Evolutionary conservation across 345 rosid genomes (phyloP), one percentile per base, ranked within the genome.

Genomic region (Salix exigua): DNA sequence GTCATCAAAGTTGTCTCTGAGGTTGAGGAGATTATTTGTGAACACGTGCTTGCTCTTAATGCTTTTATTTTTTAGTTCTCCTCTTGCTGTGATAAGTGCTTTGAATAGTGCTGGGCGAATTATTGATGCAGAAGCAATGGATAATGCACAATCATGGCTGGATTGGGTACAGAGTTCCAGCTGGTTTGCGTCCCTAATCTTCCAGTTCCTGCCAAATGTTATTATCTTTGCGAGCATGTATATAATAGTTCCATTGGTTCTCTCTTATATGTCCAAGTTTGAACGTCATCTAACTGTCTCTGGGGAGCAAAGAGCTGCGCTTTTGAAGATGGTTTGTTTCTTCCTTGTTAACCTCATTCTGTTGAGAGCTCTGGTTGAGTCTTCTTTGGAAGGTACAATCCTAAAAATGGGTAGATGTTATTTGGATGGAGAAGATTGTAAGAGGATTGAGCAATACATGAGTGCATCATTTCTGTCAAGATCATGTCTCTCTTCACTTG

Each of bases 351-450:
- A 96, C 83, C 97, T 96, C 71, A 93, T 96, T 67, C 83, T 92
- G 19, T 82, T 96, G 82, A 90, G 90, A 84, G 98, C 89, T 79
- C 84, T 96, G 65, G 97, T 96, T 1, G 98, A 96, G 78, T 96
- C 98, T 16, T 96, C 98, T 3, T 82, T 93, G 46, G 99, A 96
- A 80, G 85, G 90, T 30, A 90, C 98, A 35, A 84, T 96, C 84
- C 84, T 95, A 71, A 82, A 83, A 68, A 95, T 95, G 99, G 92
- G 99, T 21, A 86, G 96, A 66, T 95, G 97, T 86, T 95, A 95
- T 79, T 78, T 95, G 85, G 98, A 95, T 44, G 99, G 99, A 66
- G 97, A 96, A 86, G 97, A 96, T 82, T 93, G 99, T 91, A 96
- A 89, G 86, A 88, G 89, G 85, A 96, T 96, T 37, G 97, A 96